These are phyloP conservation scores for Rhizopogon rudus DNA, from an alignment of 768 basidiomycete species.

Conservation along the genomic window DNA sequence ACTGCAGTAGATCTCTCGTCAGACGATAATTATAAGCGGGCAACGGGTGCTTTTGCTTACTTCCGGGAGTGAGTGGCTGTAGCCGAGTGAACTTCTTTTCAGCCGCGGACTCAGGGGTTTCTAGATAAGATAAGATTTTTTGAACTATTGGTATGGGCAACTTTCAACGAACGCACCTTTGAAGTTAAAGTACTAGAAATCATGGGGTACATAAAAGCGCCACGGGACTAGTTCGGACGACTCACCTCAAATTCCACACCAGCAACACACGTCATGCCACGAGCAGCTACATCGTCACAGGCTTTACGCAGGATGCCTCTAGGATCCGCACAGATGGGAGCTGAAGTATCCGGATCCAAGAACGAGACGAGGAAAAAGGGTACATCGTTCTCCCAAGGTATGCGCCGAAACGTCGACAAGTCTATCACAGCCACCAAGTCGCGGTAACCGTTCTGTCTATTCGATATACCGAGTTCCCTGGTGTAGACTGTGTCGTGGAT, in stretches of 20 bases:
- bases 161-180: slow-evolving; percentile 49
- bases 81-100: slow-evolving; percentile 77
- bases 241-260: slow-evolving; percentile 92
- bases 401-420: slow-evolving; percentile 78
- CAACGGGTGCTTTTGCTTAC: slow-evolving; percentile 41
- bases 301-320: slow-evolving; percentile 70
- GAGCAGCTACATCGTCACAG: slow-evolving; percentile 41
- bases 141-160: neutral
- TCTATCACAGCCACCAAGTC: slow-evolving; percentile 88
- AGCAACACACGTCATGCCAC: slow-evolving; percentile 64
- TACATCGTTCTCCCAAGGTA: slow-evolving; percentile 88
- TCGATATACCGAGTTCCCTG: slow-evolving; percentile 85
- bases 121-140: slow-evolving; percentile 32
- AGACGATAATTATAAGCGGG: neutral
- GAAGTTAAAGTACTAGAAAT: slow-evolving; percentile 78
- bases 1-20: slow-evolving; percentile 39
- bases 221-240: too few relatives aligned
- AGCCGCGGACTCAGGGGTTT: slow-evolving; percentile 71
- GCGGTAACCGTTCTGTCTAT: slow-evolving; percentile 86
- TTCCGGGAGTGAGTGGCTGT: slow-evolving; percentile 85
- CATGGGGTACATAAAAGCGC: slow-evolving; percentile 4
- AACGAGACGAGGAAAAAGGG: slow-evolving; percentile 94
- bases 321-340: slow-evolving; percentile 79
- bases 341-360: slow-evolving; percentile 77
- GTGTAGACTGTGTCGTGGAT: slow-evolving; percentile 86